phyloP scores from a whole-genome alignment of 2,329 filamentous ascomycete genomes.

The Stagonosporopsis cucurbitacearum region DNA sequence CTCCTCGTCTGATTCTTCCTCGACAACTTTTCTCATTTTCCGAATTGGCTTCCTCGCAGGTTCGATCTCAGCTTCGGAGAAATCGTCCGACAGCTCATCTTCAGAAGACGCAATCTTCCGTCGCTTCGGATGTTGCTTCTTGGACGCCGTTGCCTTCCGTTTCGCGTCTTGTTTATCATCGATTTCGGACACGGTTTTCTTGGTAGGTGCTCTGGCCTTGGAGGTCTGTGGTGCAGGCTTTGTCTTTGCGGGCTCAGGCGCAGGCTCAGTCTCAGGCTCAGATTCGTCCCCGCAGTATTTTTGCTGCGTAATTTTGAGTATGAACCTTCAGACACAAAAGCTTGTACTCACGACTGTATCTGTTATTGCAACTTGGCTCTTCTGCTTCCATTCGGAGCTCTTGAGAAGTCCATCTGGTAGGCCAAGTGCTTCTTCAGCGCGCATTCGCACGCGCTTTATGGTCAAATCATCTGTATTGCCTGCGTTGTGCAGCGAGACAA shows the following conservation, averaged over 20 bases:
- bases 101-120: slow-evolving; percentile 40
- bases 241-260: slow-evolving; percentile 27
- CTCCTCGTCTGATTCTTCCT: slow-evolving; percentile 41
- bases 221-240: slow-evolving; percentile 17
- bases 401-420: slow-evolving; percentile 64
- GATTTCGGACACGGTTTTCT: slow-evolving; percentile 23
- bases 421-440: slow-evolving; percentile 59
- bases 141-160: slow-evolving; percentile 36
- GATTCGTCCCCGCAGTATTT: slow-evolving; percentile 38
- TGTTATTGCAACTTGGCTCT: slow-evolving; percentile 49
- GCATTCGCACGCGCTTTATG: slow-evolving; percentile 62
- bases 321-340: neutral
- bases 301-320: slow-evolving; percentile 28
- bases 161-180: slow-evolving; percentile 41
- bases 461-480: slow-evolving; percentile 61
- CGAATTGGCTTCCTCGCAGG: slow-evolving; percentile 33
- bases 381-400: slow-evolving; percentile 61
- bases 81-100: slow-evolving; percentile 37
- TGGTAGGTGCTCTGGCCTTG: slow-evolving; percentile 8
- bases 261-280: slow-evolving; percentile 27
- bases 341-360: slow-evolving; percentile 37
- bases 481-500: slow-evolving; percentile 49
- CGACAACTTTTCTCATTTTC: slow-evolving; percentile 35
- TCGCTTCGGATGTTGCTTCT: slow-evolving; percentile 42
- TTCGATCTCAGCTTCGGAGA: slow-evolving; percentile 38